phyloP scores from a whole-genome alignment of 495 filamentous ascomycete species.

The Penicillium daleae region DNA sequence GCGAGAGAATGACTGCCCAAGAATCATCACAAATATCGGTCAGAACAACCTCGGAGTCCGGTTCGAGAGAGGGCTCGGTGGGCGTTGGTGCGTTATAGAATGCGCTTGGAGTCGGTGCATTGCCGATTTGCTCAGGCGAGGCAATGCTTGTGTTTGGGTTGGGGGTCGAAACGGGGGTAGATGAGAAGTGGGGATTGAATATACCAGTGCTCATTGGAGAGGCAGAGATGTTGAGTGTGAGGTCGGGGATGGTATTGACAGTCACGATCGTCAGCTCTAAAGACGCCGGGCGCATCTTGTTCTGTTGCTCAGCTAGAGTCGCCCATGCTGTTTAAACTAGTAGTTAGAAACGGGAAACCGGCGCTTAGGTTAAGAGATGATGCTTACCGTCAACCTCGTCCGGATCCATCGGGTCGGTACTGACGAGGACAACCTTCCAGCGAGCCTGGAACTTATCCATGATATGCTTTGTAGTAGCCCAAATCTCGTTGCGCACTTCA shows the following conservation, averaged over 20 bases:
- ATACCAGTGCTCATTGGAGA: slow-evolving; percentile 36
- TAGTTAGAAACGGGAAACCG: neutral
- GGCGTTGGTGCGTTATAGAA: slow-evolving; percentile 58
- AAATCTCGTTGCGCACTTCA: slow-evolving; percentile 78
- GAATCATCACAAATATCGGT: slow-evolving; percentile 78
- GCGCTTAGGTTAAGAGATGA: neutral
- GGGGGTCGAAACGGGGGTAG: slow-evolving; percentile 51
- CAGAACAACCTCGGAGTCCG: slow-evolving; percentile 74
- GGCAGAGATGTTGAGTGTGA: slow-evolving; percentile 56
- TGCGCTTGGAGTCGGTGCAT: slow-evolving; percentile 38
- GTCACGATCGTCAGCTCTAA: slow-evolving; percentile 62
- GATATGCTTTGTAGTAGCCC: slow-evolving; percentile 79
- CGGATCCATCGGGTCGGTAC: slow-evolving; percentile 69
- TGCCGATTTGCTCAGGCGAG: slow-evolving; percentile 47
- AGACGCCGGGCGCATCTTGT: slow-evolving; percentile 50
- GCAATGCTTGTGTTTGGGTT: slow-evolving; percentile 48
- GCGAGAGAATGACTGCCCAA: slow-evolving; percentile 74
- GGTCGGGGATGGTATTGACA: slow-evolving; percentile 66
- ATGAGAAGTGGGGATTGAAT: slow-evolving; percentile 40
- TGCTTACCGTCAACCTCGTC: slow-evolving; percentile 69
- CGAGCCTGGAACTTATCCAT: slow-evolving; percentile 69
- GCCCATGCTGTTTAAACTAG: slow-evolving; percentile 45
- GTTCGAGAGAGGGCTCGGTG: slow-evolving; percentile 55
- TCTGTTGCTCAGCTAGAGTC: slow-evolving; percentile 46
- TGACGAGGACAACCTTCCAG: slow-evolving; percentile 81